Conservation (phyloP, 495 filamentous ascomycete species). For the Daldinia bambusicola region DNA sequence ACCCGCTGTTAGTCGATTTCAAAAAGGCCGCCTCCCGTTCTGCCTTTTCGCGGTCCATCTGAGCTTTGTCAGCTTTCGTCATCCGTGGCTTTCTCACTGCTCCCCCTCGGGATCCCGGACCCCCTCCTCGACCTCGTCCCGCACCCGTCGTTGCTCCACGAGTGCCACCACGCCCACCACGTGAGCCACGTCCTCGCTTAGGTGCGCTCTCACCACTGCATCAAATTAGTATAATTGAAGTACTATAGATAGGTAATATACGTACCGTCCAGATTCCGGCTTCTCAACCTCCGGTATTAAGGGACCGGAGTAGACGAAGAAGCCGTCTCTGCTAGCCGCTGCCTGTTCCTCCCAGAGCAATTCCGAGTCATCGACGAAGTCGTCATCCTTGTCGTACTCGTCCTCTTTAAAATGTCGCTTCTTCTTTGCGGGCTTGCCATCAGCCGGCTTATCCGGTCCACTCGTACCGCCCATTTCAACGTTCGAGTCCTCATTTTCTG, state of each 20-base stretch:
- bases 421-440: slow-evolving; percentile 71
- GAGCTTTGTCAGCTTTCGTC: slow-evolving; percentile 82
- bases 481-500: slow-evolving; percentile 76
- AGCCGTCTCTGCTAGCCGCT: slow-evolving; percentile 89
- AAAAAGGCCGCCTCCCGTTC: slow-evolving; percentile 53
- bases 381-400: slow-evolving; percentile 95
- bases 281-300: slow-evolving; percentile 89
- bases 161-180: slow-evolving; percentile 63
- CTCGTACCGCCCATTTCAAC: slow-evolving; percentile 77
- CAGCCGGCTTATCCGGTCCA: slow-evolving; percentile 63
- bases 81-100: slow-evolving; percentile 81
- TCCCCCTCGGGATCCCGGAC: slow-evolving; percentile 81
- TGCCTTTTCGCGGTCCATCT: slow-evolving; percentile 68
- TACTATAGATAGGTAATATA: slow-evolving; percentile 55
- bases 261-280: slow-evolving; percentile 67
- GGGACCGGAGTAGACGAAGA: slow-evolving; percentile 88
- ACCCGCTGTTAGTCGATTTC: slow-evolving; percentile 32
- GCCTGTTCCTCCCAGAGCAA: slow-evolving; percentile 96
- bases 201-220: slow-evolving; percentile 77
- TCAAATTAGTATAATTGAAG: slow-evolving; percentile 46
- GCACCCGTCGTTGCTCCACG: slow-evolving; percentile 64
- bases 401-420: slow-evolving; percentile 90
- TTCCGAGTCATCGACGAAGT: slow-evolving; percentile 97
- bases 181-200: slow-evolving; percentile 75
- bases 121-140: slow-evolving; percentile 67